A percentile compares a stretch with the other conserved stretches of the same genome.
phyloP scores from a whole-genome alignment of 768 basidiomycete genomes.

The Coprinopsis strossmayeri region DNA sequence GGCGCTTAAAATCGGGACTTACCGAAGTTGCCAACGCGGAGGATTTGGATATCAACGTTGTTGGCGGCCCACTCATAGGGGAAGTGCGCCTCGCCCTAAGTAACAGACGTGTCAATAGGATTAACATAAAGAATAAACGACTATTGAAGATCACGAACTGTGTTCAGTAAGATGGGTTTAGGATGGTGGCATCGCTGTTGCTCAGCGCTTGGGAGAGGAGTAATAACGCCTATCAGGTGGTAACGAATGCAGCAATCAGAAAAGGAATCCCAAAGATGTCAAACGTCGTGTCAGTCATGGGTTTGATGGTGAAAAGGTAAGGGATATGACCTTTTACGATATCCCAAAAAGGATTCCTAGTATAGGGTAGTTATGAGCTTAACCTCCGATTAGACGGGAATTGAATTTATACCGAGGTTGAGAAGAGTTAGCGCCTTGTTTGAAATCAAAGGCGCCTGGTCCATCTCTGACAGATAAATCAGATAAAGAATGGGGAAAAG shows the following conservation, averaged over 20 bases:
- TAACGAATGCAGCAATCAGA: neutral
- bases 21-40: conserved; percentile 68
- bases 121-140: too few species aligned
- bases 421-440: conserved; percentile 66
- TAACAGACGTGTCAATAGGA: too few species aligned
- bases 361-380: conserved; percentile 7
- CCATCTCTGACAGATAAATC: conserved; percentile 47
- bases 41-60: conserved; percentile 71
- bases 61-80: conserved; percentile 75
- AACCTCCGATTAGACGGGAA: neutral
- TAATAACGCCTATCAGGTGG: conserved; percentile 42
- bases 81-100: conserved; percentile 52
- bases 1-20: conserved; percentile 15
- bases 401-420: conserved; percentile 39
- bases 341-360: conserved; percentile 76
- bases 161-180: conserved; percentile 75
- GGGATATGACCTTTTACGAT: conserved; percentile 55
- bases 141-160: conserved; percentile 35
- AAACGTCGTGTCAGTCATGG: conserved; percentile 8
- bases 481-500: conserved; percentile 2
- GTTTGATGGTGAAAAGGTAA: neutral
- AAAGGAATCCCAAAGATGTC: conserved; percentile 2
- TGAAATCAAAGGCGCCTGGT: conserved; percentile 72
- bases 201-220: conserved; percentile 52
- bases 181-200: conserved; percentile 69